These are phyloP conservation scores for Ilyonectria mors-panacis DNA, from an alignment of 2,329 filamentous ascomycete species.

Conservation along the genomic window DNA sequence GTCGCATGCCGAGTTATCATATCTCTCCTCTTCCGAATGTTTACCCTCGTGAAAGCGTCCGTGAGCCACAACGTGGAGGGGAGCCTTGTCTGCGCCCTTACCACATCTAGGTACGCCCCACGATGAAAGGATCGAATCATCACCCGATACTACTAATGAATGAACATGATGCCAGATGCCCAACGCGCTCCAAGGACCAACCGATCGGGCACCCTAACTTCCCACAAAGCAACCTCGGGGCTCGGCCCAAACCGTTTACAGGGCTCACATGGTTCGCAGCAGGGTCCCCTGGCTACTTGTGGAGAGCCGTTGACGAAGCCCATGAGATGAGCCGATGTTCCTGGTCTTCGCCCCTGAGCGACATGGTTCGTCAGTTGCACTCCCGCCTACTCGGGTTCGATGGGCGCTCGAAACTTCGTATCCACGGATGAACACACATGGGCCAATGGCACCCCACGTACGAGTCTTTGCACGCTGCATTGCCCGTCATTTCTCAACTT, in stretches of 20 bases:
- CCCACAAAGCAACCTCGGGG: conserved; percentile 6
- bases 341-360: conserved; percentile 24
- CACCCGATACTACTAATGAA: conserved; percentile 18
- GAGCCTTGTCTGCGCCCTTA: conserved; percentile 10
- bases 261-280: not conserved
- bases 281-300: conserved; percentile 12
- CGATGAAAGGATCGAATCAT: conserved; percentile 28
- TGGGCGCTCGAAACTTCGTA: conserved; percentile 9
- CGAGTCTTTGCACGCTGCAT: not conserved
- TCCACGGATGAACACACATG: not conserved
- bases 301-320: conserved; percentile 30
- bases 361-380: conserved; percentile 5
- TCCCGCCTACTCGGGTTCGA: conserved; percentile 16
- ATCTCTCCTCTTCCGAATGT: conserved; percentile 2
- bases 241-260: conserved; percentile 9
- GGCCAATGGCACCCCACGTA: not conserved
- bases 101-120: conserved; percentile 14
- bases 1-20: conserved; percentile 6
- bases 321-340: conserved; percentile 26
- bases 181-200: conserved; percentile 2
- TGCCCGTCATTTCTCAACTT: conserved; percentile 4
- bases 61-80: conserved; percentile 12
- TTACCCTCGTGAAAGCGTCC: conserved; percentile 4
- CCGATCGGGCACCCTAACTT: not conserved
- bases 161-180: conserved; percentile 15